Base-by-base conservation (phyloP, 1,284 basidiomycete genomes). In the Schizophyllum commune region DNA sequence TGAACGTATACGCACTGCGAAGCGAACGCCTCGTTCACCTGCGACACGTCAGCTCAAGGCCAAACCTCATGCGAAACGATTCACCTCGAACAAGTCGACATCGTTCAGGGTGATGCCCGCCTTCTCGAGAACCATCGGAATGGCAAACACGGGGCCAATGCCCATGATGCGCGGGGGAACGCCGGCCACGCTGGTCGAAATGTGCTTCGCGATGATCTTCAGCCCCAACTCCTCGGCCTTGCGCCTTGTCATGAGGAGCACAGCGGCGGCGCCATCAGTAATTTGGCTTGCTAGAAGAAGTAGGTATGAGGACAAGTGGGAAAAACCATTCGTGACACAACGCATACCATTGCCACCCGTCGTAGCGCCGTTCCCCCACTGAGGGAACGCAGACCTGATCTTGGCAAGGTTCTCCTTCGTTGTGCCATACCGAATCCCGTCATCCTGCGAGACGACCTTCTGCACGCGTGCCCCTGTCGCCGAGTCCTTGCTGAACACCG, bases 1-100 rank as follows among this genome's bases (percentile, higher is more conserved):
- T 94, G 77, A 59, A 85, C 87, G 75, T 96, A 94, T 20, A 94
- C 84, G 60, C 85, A 91, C 78, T 94, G 92, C 0, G 91, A 94
- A 8, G 93, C 91, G 67, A 95, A 95, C 0, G 93, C 93, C 73
- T 97, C 94, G 74, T 98, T 98, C 70, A 94, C 88, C 88, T 92
- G 60, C n/a, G 8, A 34, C 11, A 56, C 13, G 32, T 58, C 56
- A 57, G 57, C 56, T 58, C 19, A 2, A 15, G 3, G 27, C 19
- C 19, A 15, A 15, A 56, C 13, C 32, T 33, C 60, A 47, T 22
- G 11, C 32, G n/a, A 47, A 52, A 52, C 34, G 39, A 47, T 17
- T 55, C 65, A 85, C 89, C 82, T 94, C 92, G 66, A 85, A 94
- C 32, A 94, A 70, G 70, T 94, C 92, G 27, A 94, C 86, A 60